These are phyloP conservation scores for Trichoderma reesei DNA, from an alignment of 495 filamentous ascomycete genomes.

Conservation along the genomic window DNA sequence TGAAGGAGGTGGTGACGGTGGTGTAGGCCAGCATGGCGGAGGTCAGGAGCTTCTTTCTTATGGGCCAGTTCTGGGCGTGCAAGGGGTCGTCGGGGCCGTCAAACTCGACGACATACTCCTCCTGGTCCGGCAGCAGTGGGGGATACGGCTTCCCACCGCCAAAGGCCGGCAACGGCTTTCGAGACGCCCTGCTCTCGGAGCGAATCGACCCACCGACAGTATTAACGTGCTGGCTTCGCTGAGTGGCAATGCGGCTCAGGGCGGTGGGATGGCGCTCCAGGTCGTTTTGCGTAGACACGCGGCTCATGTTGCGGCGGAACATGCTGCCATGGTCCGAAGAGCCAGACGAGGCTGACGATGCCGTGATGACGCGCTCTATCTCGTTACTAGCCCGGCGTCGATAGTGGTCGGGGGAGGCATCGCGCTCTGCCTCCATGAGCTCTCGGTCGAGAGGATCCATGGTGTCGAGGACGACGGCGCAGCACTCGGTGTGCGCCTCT, in stretches of 20 bases:
- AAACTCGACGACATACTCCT: constrained; percentile 85
- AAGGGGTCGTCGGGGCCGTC: constrained; percentile 67
- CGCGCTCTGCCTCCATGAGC: constrained; percentile 39
- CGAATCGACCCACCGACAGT: constrained; percentile 58
- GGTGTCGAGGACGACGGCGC: constrained; percentile 15
- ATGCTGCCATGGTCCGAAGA: constrained; percentile 20
- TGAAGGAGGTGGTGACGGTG: constrained; percentile 66
- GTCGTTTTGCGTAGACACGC: constrained; percentile 53
- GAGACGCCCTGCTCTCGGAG: constrained; percentile 40
- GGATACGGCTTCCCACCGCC: constrained; percentile 75
- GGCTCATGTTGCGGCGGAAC: constrained; percentile 35
- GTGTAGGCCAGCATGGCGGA: constrained; percentile 64
- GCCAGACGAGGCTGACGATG: constrained; percentile 40
- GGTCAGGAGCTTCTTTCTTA: constrained; percentile 50
- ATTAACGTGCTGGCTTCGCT: constrained; percentile 59
- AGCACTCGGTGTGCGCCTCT: not conserved
- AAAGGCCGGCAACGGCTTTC: constrained; percentile 47
- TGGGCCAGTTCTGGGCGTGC: constrained; percentile 77
- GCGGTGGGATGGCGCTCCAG: constrained; percentile 68
- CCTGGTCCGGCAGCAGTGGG: constrained; percentile 57
- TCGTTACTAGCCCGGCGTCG: constrained; percentile 28
- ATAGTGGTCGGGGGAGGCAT: constrained; percentile 22
- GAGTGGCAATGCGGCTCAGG: constrained; percentile 66
- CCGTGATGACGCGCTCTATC: constrained; percentile 40
- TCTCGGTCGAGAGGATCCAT: constrained; percentile 45